Evolutionary conservation across 2,329 filamentous ascomycete genomes (phyloP), one percentile per base, ranked within the genome.

Genomic region (Botrytis pseudocinerea): DNA sequence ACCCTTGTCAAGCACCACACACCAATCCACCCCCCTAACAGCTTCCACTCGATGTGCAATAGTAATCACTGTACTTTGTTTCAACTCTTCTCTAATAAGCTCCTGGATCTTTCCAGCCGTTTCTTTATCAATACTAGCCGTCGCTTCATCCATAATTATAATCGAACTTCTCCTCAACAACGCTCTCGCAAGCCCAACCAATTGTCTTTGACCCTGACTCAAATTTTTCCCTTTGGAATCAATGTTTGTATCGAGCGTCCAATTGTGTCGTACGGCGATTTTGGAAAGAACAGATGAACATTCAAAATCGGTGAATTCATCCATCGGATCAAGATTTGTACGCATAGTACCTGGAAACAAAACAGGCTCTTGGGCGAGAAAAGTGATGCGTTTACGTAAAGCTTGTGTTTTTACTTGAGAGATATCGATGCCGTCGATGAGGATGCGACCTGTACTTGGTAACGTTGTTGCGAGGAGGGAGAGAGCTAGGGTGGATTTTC

Each of bases 401-500:
- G 86, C 83, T 78, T 91, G 87, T 20, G 85, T 89, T 75, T 86
- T 85, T 18, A 91, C 87, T 40, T 85, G 84, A 0, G 87, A 83
- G 48, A 91, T 87, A 75, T 92, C 87, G 25, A 91, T 84, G 35
- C 84, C 85, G 76, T 91, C 90, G 69, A 92, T 85, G 5, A 86
- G 76, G 61, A 92, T 91, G 4, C 82, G 82, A 7, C 90, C 90
- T 3, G 80, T 82, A 57, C 85, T 83, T 0, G 89, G 87, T 0
- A 84, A 79, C 22, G 89, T 84, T 18, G 86, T 89, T 6, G 86
- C 88, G 0, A 92, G 85, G 1, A 92, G 82, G 0, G 87, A 85
- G 1, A 91, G 82, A 0, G 89, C 89, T 1, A 95, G 87, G 0
- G 93, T 97, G 69, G 91, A 94, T 82, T 97, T 97, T 5, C 94